Evolutionary conservation across 768 basidiomycete genomes (phyloP).

Genomic region (Tylopilus rubrobrunneus): DNA sequence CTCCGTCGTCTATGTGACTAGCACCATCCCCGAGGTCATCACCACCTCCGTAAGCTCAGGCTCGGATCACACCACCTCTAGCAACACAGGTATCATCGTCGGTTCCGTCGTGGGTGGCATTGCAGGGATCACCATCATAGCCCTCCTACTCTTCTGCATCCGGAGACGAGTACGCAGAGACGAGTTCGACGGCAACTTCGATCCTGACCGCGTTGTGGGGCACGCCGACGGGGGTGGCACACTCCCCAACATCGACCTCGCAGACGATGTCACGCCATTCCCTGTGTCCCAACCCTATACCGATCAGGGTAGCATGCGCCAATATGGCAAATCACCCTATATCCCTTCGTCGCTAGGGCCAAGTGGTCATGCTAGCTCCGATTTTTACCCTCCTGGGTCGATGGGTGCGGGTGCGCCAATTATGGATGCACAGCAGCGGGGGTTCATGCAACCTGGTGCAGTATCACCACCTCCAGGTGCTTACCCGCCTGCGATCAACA

Average conservation of each 20-base stretch:
- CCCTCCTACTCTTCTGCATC: constrained; percentile 29
- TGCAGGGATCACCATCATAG: constrained; percentile 25
- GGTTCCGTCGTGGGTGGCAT: constrained; percentile 53
- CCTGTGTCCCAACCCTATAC: constrained; percentile 5
- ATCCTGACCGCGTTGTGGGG: constrained; percentile 40
- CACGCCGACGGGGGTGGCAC: constrained; percentile 25
- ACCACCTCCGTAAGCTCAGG: constrained; percentile 11
- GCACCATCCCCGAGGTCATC: constrained; percentile 10
- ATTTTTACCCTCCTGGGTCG: constrained; percentile 7
- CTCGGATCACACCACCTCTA: background rate
- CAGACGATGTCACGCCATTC: constrained; percentile 29
- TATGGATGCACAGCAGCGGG: constrained; percentile 8
- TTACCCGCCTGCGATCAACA: constrained; percentile 3
- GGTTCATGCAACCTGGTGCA: background rate
- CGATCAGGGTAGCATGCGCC: constrained; percentile 23
- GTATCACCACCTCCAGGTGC: background rate
- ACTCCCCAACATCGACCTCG: constrained; percentile 26
- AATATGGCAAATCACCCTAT: constrained; percentile 16
- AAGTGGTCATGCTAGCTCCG: constrained; percentile 3
- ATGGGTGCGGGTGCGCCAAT: background rate
- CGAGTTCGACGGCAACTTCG: constrained; percentile 50
- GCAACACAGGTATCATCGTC: constrained; percentile 41
- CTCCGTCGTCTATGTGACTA: constrained; percentile 20
- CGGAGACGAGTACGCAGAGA: constrained; percentile 25
- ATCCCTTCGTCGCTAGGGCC: background rate